Conservation (phyloP, 345 rosid genomes). For the Populus ilicifolia region DNA sequence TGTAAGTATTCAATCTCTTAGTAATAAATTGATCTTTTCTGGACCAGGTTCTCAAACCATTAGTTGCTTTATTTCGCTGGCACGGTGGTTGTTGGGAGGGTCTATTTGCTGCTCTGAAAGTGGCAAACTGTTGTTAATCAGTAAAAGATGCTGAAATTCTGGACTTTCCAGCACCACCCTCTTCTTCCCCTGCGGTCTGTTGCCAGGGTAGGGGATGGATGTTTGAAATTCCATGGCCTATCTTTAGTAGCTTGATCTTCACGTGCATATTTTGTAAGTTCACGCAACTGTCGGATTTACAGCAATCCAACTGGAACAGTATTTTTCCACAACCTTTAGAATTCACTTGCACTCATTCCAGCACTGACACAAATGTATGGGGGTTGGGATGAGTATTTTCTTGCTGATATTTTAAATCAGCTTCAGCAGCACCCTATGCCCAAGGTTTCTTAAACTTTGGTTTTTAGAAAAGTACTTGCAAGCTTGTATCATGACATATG, state of each 20-base stretch:
- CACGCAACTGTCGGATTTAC: background rate
- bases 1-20: slow-evolving; percentile 38
- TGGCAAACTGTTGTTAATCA: background rate
- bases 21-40: background rate
- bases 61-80: background rate
- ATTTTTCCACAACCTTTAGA: background rate
- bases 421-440: background rate
- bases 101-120: background rate
- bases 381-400: background rate
- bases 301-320: background rate
- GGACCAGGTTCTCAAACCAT: background rate
- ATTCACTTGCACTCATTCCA: background rate
- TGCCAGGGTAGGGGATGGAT: background rate
- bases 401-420: background rate
- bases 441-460: background rate
- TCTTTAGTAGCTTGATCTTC: background rate
- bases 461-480: background rate
- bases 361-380: background rate
- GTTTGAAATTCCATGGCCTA: background rate
- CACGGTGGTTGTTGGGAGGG: background rate
- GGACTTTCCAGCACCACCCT: background rate
- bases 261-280: background rate
- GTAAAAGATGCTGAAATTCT: background rate
- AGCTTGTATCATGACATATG: background rate
- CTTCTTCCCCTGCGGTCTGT: background rate